Evolutionary conservation across 108 stramenopile genomes (phyloP), one percentile per base, ranked within the genome.

Genomic region (Skeletonema tropicum): DNA sequence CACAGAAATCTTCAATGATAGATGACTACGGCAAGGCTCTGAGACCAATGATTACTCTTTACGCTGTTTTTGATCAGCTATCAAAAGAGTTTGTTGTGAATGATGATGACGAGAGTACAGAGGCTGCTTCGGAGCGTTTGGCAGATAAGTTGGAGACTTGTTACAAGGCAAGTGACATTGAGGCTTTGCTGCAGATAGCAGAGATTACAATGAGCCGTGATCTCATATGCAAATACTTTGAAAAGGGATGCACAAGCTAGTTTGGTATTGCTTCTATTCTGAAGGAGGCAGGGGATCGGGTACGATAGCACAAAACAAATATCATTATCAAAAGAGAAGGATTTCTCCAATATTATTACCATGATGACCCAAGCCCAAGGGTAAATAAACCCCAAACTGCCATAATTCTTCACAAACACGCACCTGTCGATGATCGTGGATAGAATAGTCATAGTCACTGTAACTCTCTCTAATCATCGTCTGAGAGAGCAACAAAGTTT

Each of bases 41-140:
- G 36, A 82, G 94, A 10, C 94, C 94, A 5, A 89, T 92, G 89
- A 82, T 94, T 49, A 83, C 79, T 10, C 72, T 87, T 1, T 94
- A 88, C 75, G 91, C 89, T 6, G 78, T 91, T 21, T 81, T 92
- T 52, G 89, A 91, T 74, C 84, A 87, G 32, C 72, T 94, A 3
- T 94, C 94, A 5, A 71, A 64, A 38, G 87, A 85, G 33, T 94
- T 89, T 68, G 67, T 78, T 19, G 62, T 78, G 42, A 73, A 87
- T 57, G 74, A 84, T 72, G 77, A 79, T 33, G 94, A 94, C 57
- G 83, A 75, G 58, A 70, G 70, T 23, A 85, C 91, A 2, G 75
- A 84, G 36, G 70, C 80, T 14, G 68, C 75, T 31, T 82, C 89
- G 1, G 73, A 84, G 60, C 87, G 78, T 12, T 74, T 94, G 36